Base-by-base conservation (phyloP, 805 yeast genomes). In the Blastobotrys chiropterorum region DNA sequence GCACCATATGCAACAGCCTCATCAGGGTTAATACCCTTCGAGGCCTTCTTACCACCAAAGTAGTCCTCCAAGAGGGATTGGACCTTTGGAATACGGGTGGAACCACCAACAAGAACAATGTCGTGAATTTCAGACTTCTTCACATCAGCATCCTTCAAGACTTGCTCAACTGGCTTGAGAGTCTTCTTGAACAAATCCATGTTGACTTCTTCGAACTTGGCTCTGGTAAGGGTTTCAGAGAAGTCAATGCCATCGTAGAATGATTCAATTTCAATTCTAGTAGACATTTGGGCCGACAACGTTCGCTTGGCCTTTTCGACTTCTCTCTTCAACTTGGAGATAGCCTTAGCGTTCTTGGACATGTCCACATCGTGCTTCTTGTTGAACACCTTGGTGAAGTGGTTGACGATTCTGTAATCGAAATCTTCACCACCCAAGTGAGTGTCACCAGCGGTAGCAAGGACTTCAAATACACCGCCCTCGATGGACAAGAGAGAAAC, bases 1-100 rank as follows among this genome's bases (percentile, higher is more conserved):
- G 98, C 98, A 81, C 99, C 99, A 66, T 84, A 92, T 44, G 98
- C 99, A 67, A 92, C 98, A 70, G 99, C 99, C 79, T 92, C 99
- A 76, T 92, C 99, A 58, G 99, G 98, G 79, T 92, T 92, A 67
- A 92, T 92, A 66, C 96, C 92, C 81, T 90, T 92, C 62, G 96
- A 88, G 60, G 95, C 92, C 75, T 90, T 90, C 80, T 94, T 92
- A 65, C 96, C 96, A 67, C 85, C 83, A 69, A 92, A 92, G 81
- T 74, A 90, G 59, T 85, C 80, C 75, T 92, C 95, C 62, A 92
- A 80, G 65, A 92, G 79, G 75, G 87, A 86, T 78, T 90, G 98
- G 63, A 92, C 92, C 80, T 90, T 94, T 75, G 98, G 99, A 76
- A 92, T 94, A 81, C 98, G 88, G 52, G 99, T 94, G 41, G 99